A percentile compares a stretch with the other conserved stretches of the same genome.
Conservation (phyloP, 2,329 filamentous ascomycete genomes). For the Aspergillus japonicus region DNA sequence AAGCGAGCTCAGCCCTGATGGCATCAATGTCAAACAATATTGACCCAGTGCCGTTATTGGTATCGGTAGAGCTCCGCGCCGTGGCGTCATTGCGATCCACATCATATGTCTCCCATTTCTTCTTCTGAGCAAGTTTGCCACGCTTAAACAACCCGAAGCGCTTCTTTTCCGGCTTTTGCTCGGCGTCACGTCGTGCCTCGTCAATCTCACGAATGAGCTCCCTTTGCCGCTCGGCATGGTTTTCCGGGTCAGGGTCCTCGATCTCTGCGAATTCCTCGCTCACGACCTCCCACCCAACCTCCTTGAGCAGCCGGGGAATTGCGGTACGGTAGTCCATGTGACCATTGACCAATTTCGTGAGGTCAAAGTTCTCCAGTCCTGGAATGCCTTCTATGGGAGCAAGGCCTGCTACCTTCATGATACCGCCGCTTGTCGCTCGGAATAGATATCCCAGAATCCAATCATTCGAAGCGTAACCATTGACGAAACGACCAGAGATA, state of each 20-base stretch:
- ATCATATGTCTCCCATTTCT: slow-evolving; percentile 93
- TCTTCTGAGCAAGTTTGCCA: slow-evolving; percentile 71
- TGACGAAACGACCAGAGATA: slow-evolving; percentile 88
- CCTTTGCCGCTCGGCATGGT: slow-evolving; percentile 80
- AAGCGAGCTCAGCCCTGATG: slow-evolving; percentile 79
- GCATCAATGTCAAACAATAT: slow-evolving; percentile 95
- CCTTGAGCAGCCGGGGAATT: slow-evolving; percentile 82
- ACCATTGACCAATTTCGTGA: slow-evolving; percentile 79
- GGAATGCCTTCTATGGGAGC: slow-evolving; percentile 72
- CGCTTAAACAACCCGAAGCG: slow-evolving; percentile 77
- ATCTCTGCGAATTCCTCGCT: slow-evolving; percentile 95
- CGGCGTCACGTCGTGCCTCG: slow-evolving; percentile 82
- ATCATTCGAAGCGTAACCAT: slow-evolving; percentile 90
- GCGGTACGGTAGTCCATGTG: slow-evolving; percentile 96
- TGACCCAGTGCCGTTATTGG: slow-evolving; percentile 34
- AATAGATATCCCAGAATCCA: slow-evolving; percentile 98
- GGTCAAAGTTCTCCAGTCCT: slow-evolving; percentile 83
- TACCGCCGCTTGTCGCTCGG: slow-evolving; percentile 87
- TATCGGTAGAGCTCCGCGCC: slow-evolving; percentile 26
- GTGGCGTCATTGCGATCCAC: slow-evolving; percentile 50
- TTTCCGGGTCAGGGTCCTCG: slow-evolving; percentile 94
- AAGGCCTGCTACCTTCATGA: slow-evolving; percentile 82
- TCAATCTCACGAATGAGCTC: slow-evolving; percentile 97
- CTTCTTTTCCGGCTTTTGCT: slow-evolving; percentile 72
- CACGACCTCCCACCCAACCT: slow-evolving; percentile 87